Percentiles rank a stretch among this genome's conserved stretches.
Conservation (phyloP, 2,329 filamentous ascomycete genomes). For the Geosmithia putterillii region DNA sequence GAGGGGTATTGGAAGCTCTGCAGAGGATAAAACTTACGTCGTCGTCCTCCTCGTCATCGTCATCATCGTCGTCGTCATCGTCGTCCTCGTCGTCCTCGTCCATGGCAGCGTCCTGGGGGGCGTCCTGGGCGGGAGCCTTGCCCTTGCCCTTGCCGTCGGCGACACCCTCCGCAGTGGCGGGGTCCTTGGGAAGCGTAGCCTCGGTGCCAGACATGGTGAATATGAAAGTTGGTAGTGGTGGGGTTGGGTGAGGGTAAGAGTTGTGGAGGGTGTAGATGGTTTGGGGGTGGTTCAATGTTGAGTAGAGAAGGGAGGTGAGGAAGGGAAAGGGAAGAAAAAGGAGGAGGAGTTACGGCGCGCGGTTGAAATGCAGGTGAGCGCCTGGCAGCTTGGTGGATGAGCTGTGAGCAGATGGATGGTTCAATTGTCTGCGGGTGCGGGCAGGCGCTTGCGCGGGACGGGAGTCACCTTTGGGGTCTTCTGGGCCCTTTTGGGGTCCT, state of each 20-base stretch:
- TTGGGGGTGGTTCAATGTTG: background rate
- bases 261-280: background rate
- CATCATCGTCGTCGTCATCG: slow-evolving; percentile 50
- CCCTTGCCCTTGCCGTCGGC: slow-evolving; percentile 74
- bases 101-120: slow-evolving; percentile 50
- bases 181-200: slow-evolving; percentile 32
- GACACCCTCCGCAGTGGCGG: slow-evolving; percentile 24
- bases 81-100: slow-evolving; percentile 66
- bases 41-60: slow-evolving; percentile 21
- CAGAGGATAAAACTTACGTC: background rate
- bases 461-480: slow-evolving; percentile 3
- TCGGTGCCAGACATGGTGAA: slow-evolving; percentile 36
- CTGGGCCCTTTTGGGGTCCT: background rate
- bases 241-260: background rate
- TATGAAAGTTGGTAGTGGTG: slow-evolving; percentile 2
- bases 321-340: background rate
- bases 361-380: slow-evolving; percentile 1
- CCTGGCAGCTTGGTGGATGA: slow-evolving; percentile 2
- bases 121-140: slow-evolving; percentile 48
- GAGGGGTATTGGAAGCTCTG: background rate
- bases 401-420: slow-evolving; percentile 1
- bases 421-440: no score
- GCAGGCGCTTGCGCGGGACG: background rate
- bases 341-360: no score
- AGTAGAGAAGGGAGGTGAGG: background rate